Evolutionary conservation across 2,329 filamentous ascomycete genomes (phyloP).

Genomic region (Fonsecaea erecta): DNA sequence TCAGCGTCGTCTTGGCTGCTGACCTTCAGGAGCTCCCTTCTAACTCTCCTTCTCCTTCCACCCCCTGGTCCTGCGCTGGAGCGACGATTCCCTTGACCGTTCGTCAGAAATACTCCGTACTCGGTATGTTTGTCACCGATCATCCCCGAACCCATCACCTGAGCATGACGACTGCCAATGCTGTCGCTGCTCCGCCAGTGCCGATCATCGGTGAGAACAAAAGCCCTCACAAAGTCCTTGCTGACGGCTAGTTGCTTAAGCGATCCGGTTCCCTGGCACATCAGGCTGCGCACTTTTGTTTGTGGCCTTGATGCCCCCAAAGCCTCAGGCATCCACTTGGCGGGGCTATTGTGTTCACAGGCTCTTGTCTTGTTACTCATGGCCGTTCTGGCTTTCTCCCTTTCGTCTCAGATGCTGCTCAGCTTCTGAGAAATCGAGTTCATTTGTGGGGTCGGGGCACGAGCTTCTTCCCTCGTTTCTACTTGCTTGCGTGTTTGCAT

Average conservation of each 20-base stretch:
- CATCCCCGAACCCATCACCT: not conserved
- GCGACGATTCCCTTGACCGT: no score
- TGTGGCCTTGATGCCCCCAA: not conserved
- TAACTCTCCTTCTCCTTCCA: not conserved
- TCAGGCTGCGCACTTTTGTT: not conserved
- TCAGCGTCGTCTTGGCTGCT: not conserved
- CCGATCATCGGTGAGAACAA: slow-evolving; percentile 59
- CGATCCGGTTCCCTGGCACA: not conserved
- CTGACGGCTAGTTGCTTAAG: slow-evolving; percentile 29
- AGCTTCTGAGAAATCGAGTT: not conserved
- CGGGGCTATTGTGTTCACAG: not conserved
- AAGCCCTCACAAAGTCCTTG: slow-evolving; percentile 55
- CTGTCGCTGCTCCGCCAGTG: slow-evolving; percentile 46
- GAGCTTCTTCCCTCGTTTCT: not conserved
- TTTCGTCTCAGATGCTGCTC: not conserved
- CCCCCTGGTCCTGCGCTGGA: not conserved
- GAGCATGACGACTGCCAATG: not conserved
- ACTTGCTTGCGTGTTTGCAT: not conserved
- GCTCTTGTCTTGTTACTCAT: not conserved
- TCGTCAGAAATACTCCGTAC: no score
- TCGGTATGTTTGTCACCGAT: no score
- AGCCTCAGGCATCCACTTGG: not conserved
- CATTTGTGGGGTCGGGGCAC: not conserved
- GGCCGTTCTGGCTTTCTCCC: not conserved
- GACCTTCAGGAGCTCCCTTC: not conserved